Evolutionary conservation across 2,329 filamentous ascomycete species (phyloP), one percentile per base, ranked within the genome.

Genomic region (Fusarium heterosporum): DNA sequence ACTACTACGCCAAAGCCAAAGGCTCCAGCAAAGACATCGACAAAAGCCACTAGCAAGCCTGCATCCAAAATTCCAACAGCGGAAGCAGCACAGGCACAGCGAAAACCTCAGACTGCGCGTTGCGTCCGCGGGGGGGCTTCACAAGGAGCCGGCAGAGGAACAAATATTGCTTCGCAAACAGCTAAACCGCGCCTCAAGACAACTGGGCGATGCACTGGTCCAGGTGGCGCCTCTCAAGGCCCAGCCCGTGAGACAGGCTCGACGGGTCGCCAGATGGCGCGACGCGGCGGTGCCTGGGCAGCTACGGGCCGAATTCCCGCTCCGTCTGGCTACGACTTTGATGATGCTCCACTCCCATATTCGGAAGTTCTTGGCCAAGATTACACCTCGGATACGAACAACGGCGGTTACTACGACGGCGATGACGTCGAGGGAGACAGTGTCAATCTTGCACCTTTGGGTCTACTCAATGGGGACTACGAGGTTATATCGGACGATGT

Each of bases 391-490:
- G 49, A 65, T 10, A 54, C 26, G n/a, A 32, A 29, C 2, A 26
- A 32, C 14, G 17, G 41, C n/a, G n/a, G 36, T 19, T 16, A 48
- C 7, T 39, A 34, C 4, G 30, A 28, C 12, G 34, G 48, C 40
- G 50, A 62, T n/a, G 49, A 61, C 7, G 38, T 77, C 2, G 36
- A 36, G 1, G 54, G 26, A 1, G 42, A 16, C 3, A 30, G 54
- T 16, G 19, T 26, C 39, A 30, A 17, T 11, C 26, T 52, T 5
- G 38, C 38, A 4, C 70, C 75, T 3, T 71, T 82, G 0, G 77
- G 79, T 3, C 69, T 79, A 4, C 67, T 85, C 14, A 84, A 83
- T 47, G 83, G 84, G 10, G 73, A 75, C 4, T 86, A 85, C 70
- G 64, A 73, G 6, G 69, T 85, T 14, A 41, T 58, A 11, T 78